phyloP scores from a whole-genome alignment of 352 stramenopile genomes.

The Globisporangium spiculum region DNA sequence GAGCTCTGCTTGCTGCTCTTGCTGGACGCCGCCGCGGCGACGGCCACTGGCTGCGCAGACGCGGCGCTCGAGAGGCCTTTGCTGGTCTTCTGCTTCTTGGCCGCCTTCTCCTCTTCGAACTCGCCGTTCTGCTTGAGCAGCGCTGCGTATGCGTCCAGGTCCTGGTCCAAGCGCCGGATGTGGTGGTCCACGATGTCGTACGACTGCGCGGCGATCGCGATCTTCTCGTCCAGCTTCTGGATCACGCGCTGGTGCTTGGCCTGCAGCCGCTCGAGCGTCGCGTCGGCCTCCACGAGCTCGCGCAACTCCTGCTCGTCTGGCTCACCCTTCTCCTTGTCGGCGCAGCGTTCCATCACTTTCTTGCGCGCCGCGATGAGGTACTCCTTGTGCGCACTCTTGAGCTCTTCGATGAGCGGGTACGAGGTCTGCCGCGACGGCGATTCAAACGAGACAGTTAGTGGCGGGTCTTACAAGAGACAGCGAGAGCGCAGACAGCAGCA shows the following conservation, averaged over 20 bases:
- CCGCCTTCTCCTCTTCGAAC: constrained; percentile 70
- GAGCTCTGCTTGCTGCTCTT: constrained; percentile 19
- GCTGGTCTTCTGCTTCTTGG: constrained; percentile 50
- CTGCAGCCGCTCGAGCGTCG: constrained; percentile 36
- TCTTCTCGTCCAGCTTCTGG: constrained; percentile 88
- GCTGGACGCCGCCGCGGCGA: neutral
- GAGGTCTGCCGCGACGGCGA: constrained; percentile 37
- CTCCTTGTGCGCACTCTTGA: constrained; percentile 57
- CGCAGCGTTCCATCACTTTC: constrained; percentile 63
- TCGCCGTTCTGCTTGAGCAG: constrained; percentile 76
- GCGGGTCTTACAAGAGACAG: neutral
- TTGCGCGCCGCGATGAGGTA: constrained; percentile 60
- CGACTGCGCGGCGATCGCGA: constrained; percentile 80
- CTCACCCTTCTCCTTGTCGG: constrained; percentile 41
- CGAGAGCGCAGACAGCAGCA: neutral
- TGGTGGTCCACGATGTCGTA: constrained; percentile 88
- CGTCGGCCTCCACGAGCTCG: constrained; percentile 60
- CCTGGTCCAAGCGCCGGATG: constrained; percentile 75
- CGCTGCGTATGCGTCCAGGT: constrained; percentile 69
- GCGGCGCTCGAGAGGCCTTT: constrained; percentile 12
- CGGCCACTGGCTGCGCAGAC: neutral
- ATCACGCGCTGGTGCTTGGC: constrained; percentile 69
- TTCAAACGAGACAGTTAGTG: constrained; percentile 6
- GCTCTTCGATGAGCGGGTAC: constrained; percentile 74
- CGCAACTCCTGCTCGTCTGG: constrained; percentile 64